Evolutionary conservation across 2,329 filamentous ascomycete genomes (phyloP), one percentile per base, ranked within the genome.

Genomic region (Sporothrix pallida): DNA sequence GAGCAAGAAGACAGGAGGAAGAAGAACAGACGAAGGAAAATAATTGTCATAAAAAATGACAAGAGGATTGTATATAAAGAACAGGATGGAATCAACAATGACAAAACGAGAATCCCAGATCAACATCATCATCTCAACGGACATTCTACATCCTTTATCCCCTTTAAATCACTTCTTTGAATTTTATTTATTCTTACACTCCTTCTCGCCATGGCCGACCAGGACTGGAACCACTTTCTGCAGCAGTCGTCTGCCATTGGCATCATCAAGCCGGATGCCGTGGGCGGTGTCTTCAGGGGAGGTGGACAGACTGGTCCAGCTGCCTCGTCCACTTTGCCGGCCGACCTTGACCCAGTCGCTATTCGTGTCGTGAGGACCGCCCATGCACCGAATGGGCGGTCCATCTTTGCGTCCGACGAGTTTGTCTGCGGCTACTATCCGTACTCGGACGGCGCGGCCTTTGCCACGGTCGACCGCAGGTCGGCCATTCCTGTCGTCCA

Each of bases 181-280:
- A 3, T 31, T 31, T 31, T 31, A 5, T 3, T 31, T 5, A 31
- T 31, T 31, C 31, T 31, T 31, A 2, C 5, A n/a, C n/a, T n/a
- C 52, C 50, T 17, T 52, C n/a, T 20, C 9, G 20, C n/a, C 15
- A 56, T 56, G 54, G 54, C 54, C 54, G 54, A 56, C 20, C 75
- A 72, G 60, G 75, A 78, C 76, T 79, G 77, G 78, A 77, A 80
- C 69, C 73, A 77, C 0, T 74, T 77, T 65, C 75, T 79, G 17
- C 75, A 76, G 26, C 76, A 78, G 75, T 78, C 78, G 0, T 79
- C 78, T 1, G 76, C 78, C 48, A 74, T 79, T 46, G 78, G 78
- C 44, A 78, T 79, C 50, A 74, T 79, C 62, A 78, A 78, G 62
- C 77, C 77, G 20, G 76, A 77, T 73, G 72, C 78, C 44, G 75